Conservation (phyloP, 2,329 filamentous ascomycete genomes). For the Daldinia sp. region DNA sequence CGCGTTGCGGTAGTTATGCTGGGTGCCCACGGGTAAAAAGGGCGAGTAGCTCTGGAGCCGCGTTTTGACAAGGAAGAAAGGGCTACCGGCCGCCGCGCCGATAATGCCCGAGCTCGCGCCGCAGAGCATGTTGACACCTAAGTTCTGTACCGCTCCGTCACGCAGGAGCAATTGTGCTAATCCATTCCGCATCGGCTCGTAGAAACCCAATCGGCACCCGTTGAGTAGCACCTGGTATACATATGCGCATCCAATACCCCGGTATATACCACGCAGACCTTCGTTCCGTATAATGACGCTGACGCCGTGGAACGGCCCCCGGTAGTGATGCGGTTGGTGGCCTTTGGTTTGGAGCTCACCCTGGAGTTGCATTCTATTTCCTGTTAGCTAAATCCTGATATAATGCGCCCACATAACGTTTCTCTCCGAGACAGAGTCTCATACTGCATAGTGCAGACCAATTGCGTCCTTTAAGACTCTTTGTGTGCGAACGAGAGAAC, state of each 20-base stretch:
- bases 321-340: constrained; percentile 87
- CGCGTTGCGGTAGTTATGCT: constrained; percentile 89
- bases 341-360: constrained; percentile 91
- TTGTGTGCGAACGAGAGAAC: constrained; percentile 1
- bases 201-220: constrained; percentile 95
- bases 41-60: constrained; percentile 93
- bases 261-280: constrained; percentile 83
- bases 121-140: constrained; percentile 92
- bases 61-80: constrained; percentile 98
- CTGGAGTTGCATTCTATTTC: constrained; percentile 86
- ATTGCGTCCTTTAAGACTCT: background rate
- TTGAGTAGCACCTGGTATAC: constrained; percentile 97
- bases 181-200: constrained; percentile 86
- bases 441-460: background rate
- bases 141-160: constrained; percentile 78
- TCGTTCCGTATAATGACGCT: constrained; percentile 91
- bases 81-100: constrained; percentile 90
- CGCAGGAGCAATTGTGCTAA: constrained; percentile 75
- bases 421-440: background rate
- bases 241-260: constrained; percentile 91
- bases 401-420: background rate
- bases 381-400: background rate
- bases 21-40: constrained; percentile 93
- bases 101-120: constrained; percentile 89
- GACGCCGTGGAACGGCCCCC: constrained; percentile 89